Base-by-base conservation (phyloP, 2,329 filamentous ascomycete species). In the Penicillium oxalicum region DNA sequence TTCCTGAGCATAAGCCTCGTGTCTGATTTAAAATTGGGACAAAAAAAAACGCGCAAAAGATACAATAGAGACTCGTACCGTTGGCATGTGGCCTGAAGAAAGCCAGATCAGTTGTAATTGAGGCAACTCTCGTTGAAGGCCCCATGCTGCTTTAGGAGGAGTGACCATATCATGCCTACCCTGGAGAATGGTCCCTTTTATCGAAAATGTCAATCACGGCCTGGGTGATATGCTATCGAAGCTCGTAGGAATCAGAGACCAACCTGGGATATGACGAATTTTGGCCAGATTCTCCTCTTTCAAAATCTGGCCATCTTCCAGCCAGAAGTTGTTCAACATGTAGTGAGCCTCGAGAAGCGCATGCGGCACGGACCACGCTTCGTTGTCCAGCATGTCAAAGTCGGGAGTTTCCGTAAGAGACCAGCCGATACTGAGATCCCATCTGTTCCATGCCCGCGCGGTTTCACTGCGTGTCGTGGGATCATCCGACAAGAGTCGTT, bases 111-210 rank as follows among this genome's bases (percentile, higher is more conserved):
- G 44, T 47, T 54, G 62, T 5, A 65, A 65, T 47, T 63, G 57
- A 4, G 66, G 65, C 46, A 70, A 63, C 4, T 64, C 65, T 47
- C 73, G 65, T 44, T 74, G 69, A 34, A 75, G 47, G 9, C 70
- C 68, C 69, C 70, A 75, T 13, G 69, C 70, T 13, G 69, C 71
- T 47, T 68, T 64, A 3, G 71, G 65, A 4, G 73, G 70, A 51
- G 72, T 74, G 3, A 75, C 68, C 11, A 75, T 57, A 57, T 75
- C 73, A 44, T 74, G 73, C n/a, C 73, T 64, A 0, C 73, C 73
- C 51, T 76, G 72, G 11, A 75, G 63, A 35, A 76, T 73, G 8
- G 63, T 54, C 11, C 59, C 64, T 53, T 40, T 7, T n/a, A 9
- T 8, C 18, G 11, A 4, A 18, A 34, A 7, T 25, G 32, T 44